These are phyloP conservation scores for Suillus occidentalis DNA, from an alignment of 768 basidiomycete genomes.

Conservation along the genomic window DNA sequence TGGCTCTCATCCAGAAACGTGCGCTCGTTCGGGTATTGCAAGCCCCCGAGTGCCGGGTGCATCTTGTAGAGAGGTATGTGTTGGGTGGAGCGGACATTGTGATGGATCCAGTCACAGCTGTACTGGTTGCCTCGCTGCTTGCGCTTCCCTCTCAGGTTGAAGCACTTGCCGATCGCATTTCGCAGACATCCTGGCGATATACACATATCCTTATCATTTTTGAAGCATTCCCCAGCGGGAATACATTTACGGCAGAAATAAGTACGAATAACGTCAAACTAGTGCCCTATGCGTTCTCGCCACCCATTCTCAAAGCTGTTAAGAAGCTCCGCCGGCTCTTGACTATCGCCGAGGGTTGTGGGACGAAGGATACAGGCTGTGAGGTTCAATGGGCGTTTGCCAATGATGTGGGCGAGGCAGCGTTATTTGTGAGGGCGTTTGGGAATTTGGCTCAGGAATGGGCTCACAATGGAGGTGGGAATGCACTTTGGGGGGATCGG, in stretches of 20 bases:
- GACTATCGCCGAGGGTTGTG: constrained; percentile 59
- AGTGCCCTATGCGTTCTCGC: constrained; percentile 51
- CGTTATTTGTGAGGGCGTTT: constrained; percentile 50
- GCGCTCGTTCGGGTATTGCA: constrained; percentile 54
- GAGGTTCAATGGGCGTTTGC: constrained; percentile 62
- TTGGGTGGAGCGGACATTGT: constrained; percentile 66
- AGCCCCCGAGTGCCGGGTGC: constrained; percentile 44
- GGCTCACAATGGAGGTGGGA: constrained; percentile 40
- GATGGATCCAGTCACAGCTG: constrained; percentile 59
- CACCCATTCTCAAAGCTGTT: constrained; percentile 67
- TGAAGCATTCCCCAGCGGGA: constrained; percentile 59
- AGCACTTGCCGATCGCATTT: constrained; percentile 43
- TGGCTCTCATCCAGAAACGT: constrained; percentile 68
- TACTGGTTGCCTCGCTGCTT: constrained; percentile 49
- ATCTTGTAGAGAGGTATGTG: constrained; percentile 63
- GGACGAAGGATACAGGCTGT: constrained; percentile 45
- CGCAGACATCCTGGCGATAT: constrained; percentile 64
- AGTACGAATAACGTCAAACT: constrained; percentile 11
- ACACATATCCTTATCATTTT: constrained; percentile 56
- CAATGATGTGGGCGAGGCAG: constrained; percentile 56
- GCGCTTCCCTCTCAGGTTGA: constrained; percentile 52
- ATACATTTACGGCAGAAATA: constrained; percentile 31
- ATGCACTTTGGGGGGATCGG: constrained; percentile 55
- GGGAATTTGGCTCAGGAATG: constrained; percentile 56
- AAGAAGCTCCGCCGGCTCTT: constrained; percentile 66